Evolutionary conservation across 1,139 yeast species (phyloP), one percentile per base, ranked within the genome.

Genomic region (Casaregolazyma suthepensis): DNA sequence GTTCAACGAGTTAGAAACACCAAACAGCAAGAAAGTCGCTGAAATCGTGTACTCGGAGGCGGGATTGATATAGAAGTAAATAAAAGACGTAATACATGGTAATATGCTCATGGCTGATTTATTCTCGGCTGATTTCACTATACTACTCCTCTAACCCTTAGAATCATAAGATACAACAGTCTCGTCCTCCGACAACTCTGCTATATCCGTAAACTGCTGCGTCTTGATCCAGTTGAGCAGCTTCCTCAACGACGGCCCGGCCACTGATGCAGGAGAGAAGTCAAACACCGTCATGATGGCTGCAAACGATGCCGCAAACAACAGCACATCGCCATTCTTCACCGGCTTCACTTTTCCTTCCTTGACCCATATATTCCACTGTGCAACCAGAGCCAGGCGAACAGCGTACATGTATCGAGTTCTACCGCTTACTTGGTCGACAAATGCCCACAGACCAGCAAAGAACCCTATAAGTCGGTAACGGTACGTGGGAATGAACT

Each of bases 381-480:
- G 67, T 7, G 74, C 66, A 52, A 67, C 58, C 19, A 70, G 55
- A 1, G 75, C 76, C 54, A 71, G 59, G 13, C 75, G 60, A 12
- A 66, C 60, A 10, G 70, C 66, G 57, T 68, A 71, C 55, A 68
- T 61, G 57, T 67, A 71, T 51, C 73, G 62, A 6, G 70, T 64
- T 35, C 71, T 62, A 50, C 73, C 71, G 43, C 62, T 61, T 48
- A 63, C 66, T 51, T 66, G 70, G 58, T 70, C 74, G 12, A 71
- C 54, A 44, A 70, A 61, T 1, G 75, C 73, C 75, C 75, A 72
- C 40, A 72, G 62, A 1, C 76, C 76, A 9, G 75, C 68, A 47
- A 69, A 52, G 53, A 71, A 67, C 9, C 76, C 76, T 55, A 73
- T 69, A 43, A 71, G 50, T 46, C 71, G 61, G 63, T 66, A 70